These are phyloP conservation scores for Fusarium sacchari DNA, from an alignment of 2,329 filamentous ascomycete genomes.

Conservation along the genomic window DNA sequence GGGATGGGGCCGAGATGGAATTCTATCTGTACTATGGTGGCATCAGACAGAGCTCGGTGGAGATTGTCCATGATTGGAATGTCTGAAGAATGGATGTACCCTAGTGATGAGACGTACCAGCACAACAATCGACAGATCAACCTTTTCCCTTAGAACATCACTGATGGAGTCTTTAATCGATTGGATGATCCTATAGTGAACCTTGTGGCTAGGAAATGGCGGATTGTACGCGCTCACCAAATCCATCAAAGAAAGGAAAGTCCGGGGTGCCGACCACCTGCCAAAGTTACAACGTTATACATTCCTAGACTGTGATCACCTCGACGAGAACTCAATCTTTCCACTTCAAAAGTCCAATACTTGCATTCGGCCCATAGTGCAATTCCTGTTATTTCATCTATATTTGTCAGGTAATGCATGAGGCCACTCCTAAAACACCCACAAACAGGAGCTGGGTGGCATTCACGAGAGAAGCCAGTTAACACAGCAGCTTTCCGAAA, in stretches of 20 bases:
- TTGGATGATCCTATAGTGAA: not conserved
- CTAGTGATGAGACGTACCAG: not conserved
- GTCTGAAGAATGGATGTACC: not conserved
- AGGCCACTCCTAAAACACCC: not conserved
- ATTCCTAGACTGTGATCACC: not conserved
- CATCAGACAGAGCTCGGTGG: not conserved
- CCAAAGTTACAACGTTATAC: not conserved
- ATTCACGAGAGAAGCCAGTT: not conserved
- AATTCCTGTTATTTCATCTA: rapidly evolving
- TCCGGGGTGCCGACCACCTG: not conserved
- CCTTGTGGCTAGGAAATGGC: not conserved
- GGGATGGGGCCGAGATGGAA: not conserved
- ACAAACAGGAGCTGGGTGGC: not conserved
- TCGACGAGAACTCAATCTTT: not conserved
- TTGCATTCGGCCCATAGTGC: not conserved
- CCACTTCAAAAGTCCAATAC: not conserved
- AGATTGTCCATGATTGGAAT: not conserved
- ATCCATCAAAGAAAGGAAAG: not conserved
- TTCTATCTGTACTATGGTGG: not conserved
- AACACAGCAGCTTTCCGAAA: not conserved
- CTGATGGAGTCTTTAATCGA: not conserved
- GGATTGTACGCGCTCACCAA: not conserved
- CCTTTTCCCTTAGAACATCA: not conserved
- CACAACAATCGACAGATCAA: not conserved
- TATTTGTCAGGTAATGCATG: not conserved